Percentiles rank a stretch among this genome's conserved stretches.
These are phyloP conservation scores for Striga hermonthica DNA, from an alignment of 305 asterid genomes.

Conservation along the genomic window DNA sequence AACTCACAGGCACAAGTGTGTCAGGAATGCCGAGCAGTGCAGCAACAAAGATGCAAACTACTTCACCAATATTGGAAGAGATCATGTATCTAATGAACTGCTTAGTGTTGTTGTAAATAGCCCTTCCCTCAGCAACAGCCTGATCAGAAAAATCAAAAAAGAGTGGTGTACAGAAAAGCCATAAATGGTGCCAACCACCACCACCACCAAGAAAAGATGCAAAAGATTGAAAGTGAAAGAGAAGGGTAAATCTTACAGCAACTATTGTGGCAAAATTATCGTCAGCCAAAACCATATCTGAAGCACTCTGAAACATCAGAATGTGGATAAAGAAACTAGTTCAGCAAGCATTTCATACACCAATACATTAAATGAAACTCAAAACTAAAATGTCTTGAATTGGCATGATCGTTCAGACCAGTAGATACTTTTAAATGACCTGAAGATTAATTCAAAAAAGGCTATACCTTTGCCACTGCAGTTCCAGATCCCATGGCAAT, in stretches of 20 bases:
- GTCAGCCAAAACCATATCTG: conserved; percentile 98
- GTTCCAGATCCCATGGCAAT: conserved; percentile 99
- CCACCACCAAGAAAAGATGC: conserved; percentile 1
- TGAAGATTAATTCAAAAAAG: conserved; percentile 16
- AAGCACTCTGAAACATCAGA: conserved; percentile 86
- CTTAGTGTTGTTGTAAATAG: conserved; percentile 94
- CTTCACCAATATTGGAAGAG: conserved; percentile 99
- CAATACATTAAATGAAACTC: conserved; percentile 23
- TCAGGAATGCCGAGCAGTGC: conserved; percentile 98
- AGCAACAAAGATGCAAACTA: conserved; percentile 95
- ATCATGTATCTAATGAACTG: conserved; percentile 99
- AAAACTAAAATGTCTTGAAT: conserved; percentile 1
- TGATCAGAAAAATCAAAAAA: conserved; percentile 38
- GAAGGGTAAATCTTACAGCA: conserved; percentile 62
- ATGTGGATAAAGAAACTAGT: conserved; percentile 20
- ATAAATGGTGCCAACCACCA: conserved; percentile 9
- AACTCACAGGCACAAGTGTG: conserved; percentile 95
- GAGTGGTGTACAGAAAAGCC: conserved; percentile 11
- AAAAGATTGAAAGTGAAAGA: conserved; percentile 26
- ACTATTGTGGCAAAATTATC: conserved; percentile 97
- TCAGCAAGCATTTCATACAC: conserved; percentile 25
- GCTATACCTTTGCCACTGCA: conserved; percentile 91
- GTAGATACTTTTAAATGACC: conserved; percentile 5
- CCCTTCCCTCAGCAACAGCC: conserved; percentile 99
- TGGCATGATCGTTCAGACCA: conserved; percentile 3